Evolutionary conservation across 2,329 filamentous ascomycete species (phyloP), one percentile per base, ranked within the genome.

Genomic region (Scolecobasidium constrictum): DNA sequence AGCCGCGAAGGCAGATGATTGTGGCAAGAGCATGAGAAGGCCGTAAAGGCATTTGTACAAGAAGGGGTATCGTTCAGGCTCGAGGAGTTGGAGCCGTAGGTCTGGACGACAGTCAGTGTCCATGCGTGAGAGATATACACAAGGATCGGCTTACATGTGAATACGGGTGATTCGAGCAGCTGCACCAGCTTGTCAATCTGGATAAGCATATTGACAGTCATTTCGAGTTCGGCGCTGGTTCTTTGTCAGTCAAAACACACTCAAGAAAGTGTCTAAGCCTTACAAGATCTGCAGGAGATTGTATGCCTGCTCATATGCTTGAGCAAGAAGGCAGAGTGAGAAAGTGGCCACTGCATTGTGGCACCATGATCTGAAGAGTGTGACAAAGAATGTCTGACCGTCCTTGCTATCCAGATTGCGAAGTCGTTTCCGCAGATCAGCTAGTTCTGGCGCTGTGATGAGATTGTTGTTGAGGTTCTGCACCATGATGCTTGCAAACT

Each of bases 401-500:
- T 98, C 93, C 81, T 80, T 88, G 7, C 82, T 86, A 59, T 98
- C 92, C 2, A 95, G 69, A 53, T 94, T 98, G 23, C 92, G 75
- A 40, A 98, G 67, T 35, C 92, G 73, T 60, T 94, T 95, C 36
- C 92, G 78, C 48, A 98, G 71, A 52, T 96, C 93, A 1, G 86
- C 79, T 21, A 98, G 69, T 61, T 98, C 88, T 1, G 93, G 92
- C 0, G 93, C 92, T 2, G 93, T 98, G 50, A 98, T 95, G 43
- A 98, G 78, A 54, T 98, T 98, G 62, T 98, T 98, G 66, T 98
- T 98, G 41, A 98, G 72, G 55, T 96, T 96, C 60, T 98, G 92
- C 21, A 98, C 87, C 92, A 98, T 98, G 53, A 98, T 96, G 58
- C 90, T 95, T 13, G 92, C 90, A 62, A 98, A 98, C 59, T 98